Base-by-base conservation (phyloP, 805 yeast species). In the Starmerella etchellsii region DNA sequence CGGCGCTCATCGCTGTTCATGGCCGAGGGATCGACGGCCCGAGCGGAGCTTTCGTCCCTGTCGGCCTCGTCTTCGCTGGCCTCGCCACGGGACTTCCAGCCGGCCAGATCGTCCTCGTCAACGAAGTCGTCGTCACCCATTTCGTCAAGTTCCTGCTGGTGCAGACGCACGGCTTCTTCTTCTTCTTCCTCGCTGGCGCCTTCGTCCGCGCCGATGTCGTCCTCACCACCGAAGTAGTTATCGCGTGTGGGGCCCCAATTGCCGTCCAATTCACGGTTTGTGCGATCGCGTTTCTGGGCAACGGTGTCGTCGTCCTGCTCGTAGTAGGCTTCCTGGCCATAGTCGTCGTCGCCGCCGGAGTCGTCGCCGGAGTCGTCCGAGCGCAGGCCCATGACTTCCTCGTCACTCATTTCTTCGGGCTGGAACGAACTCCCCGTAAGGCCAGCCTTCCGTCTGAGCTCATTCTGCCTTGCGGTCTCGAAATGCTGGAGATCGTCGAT, bases 121-220 rank as follows among this genome's bases (percentile, higher is more conserved):
- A 79, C 62, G 55, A 70, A 78, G 58, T 78, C 87, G 24, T 66
- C 78, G 71, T 81, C 77, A 37, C 73, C 73, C 51, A 87, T 66
- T 34, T 80, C 93, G 49, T 74, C 74, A 43, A 83, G 62, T 58
- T 85, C 85, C 50, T 73, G 70, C 64, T 80, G 81, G 62, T 87
- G 96, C 50, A 83, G 76, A 55, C 84, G 75, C 36, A 82, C 55
- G 0, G 97, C 97, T 61, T 91, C 96, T 52, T 74, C 76, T 43
- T 88, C 91, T 62, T 85, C 77, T 47, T 73, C 76, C 47, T 74
- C 76, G 4, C 83, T 81, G 25, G 75, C 77, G 40, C 76, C 93
- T 25, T 78, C 88, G 48, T 81, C 93, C 59, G 69, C 82, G 50
- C 63, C 69, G 15, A 69, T 73, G 33, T 56, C 64, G 23, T 56